Evolutionary conservation across 2,329 filamentous ascomycete species (phyloP).

Genomic region (Aspergillus pseudoviridinutans): DNA sequence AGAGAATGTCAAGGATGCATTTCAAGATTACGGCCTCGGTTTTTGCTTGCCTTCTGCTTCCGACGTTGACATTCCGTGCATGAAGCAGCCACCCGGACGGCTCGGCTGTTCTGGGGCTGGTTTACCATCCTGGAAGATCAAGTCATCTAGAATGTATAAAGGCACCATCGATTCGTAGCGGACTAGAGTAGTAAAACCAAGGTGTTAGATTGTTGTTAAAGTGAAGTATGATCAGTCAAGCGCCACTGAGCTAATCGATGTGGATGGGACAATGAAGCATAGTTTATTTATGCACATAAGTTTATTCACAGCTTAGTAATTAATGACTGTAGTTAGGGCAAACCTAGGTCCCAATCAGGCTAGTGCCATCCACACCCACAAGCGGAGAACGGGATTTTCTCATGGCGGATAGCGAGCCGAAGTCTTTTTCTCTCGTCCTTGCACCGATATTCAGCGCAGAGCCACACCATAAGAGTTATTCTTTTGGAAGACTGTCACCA

Average conservation of each 20-base stretch:
- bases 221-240: not conserved
- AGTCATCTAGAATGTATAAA: not conserved
- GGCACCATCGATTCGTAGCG: not conserved
- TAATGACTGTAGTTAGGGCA: slow-evolving; percentile 18
- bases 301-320: not conserved
- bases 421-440: slow-evolving; percentile 23
- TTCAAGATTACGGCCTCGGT: not conserved
- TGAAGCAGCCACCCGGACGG: slow-evolving; percentile 20
- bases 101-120: slow-evolving; percentile 6
- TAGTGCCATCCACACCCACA: slow-evolving; percentile 34
- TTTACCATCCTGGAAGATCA: slow-evolving; percentile 1
- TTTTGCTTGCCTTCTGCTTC: slow-evolving; percentile 46
- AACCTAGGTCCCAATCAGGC: slow-evolving; percentile 11
- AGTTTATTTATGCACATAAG: not conserved
- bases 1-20: slow-evolving; percentile 3
- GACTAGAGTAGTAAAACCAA: not conserved
- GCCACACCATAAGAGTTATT: slow-evolving; percentile 73
- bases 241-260: not conserved
- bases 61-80: slow-evolving; percentile 50
- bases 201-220: not conserved
- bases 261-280: no score
- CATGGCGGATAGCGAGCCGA: slow-evolving; percentile 12
- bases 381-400: slow-evolving; percentile 36
- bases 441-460: slow-evolving; percentile 43
- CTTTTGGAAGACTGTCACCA: slow-evolving; percentile 80